phyloP scores from a whole-genome alignment of 352 stramenopile species.

The Globisporangium lucens region DNA sequence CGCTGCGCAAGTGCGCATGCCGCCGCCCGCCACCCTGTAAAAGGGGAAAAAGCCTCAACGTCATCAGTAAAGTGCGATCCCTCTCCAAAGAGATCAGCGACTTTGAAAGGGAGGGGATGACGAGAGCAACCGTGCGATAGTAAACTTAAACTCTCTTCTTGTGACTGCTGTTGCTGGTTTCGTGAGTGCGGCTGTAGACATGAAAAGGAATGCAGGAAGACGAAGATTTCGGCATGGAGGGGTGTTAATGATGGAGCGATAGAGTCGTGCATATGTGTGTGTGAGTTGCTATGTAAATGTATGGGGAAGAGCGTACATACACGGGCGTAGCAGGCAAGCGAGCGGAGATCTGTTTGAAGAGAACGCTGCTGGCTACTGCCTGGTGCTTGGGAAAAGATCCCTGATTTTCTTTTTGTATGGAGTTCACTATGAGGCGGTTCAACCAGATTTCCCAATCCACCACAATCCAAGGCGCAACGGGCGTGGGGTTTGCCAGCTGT shows the following conservation, averaged over 20 bases:
- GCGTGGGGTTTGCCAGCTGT: background rate
- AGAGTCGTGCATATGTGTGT: background rate
- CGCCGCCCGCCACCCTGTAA: background rate
- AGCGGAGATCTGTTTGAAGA: background rate
- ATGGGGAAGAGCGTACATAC: background rate
- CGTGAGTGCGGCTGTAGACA: background rate
- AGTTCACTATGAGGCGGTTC: conserved; percentile 2
- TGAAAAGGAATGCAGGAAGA: background rate
- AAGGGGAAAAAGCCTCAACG: background rate
- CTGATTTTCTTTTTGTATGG: conserved; percentile 10
- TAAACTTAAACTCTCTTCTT: background rate
- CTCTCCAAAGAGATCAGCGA: conserved; percentile 17
- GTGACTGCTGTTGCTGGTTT: too few species aligned
- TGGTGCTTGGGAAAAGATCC: conserved; percentile 6
- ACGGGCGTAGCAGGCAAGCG: background rate
- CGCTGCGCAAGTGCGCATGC: conserved; percentile 1
- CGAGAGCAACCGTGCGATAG: conserved; percentile 1
- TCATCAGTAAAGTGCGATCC: conserved; percentile 1
- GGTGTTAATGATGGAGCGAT: background rate
- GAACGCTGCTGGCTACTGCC: background rate
- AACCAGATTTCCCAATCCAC: background rate
- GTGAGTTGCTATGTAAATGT: background rate
- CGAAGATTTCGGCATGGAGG: background rate
- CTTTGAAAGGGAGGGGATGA: conserved; percentile 4
- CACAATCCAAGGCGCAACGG: background rate